Percentiles rank a stretch among this genome's conserved stretches.
phyloP scores from a whole-genome alignment of 148 eudicot species.

The Polygonum aviculare region DNA sequence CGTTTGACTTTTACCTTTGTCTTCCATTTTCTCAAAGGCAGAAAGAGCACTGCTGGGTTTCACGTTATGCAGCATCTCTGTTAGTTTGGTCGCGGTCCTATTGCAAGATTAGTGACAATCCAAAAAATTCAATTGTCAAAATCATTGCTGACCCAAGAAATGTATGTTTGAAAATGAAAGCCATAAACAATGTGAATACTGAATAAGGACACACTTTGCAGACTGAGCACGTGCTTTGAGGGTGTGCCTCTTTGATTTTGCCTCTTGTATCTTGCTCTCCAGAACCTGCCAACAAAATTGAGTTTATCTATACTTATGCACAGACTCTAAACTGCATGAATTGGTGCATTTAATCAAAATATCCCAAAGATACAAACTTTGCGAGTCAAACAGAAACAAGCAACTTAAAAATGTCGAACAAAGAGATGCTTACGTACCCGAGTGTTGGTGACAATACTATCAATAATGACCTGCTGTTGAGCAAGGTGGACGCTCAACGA shows the following conservation, averaged over 20 bases:
- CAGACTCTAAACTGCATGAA: neutral
- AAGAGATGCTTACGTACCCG: constrained; percentile 40
- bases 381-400: no score
- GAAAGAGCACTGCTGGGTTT: constrained; percentile 91
- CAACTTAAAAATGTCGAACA: neutral
- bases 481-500: constrained; percentile 79
- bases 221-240: constrained; percentile 96
- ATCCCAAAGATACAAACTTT: no score
- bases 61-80: constrained; percentile 85
- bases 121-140: constrained; percentile 1
- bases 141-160: neutral
- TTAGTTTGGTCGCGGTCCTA: constrained; percentile 87
- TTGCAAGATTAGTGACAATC: constrained; percentile 8
- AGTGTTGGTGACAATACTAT: constrained; percentile 78
- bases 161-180: neutral
- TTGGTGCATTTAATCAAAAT: neutral
- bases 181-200: neutral
- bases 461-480: constrained; percentile 75
- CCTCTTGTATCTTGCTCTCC: constrained; percentile 96
- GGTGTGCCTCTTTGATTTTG: constrained; percentile 85
- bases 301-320: neutral
- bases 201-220: constrained; percentile 48
- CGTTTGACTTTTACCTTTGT: constrained; percentile 41
- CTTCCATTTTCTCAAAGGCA: constrained; percentile 96
- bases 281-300: constrained; percentile 41